phyloP scores from a whole-genome alignment of 371 early-diverging fungal species.

The Apophysomyces elegans region DNA sequence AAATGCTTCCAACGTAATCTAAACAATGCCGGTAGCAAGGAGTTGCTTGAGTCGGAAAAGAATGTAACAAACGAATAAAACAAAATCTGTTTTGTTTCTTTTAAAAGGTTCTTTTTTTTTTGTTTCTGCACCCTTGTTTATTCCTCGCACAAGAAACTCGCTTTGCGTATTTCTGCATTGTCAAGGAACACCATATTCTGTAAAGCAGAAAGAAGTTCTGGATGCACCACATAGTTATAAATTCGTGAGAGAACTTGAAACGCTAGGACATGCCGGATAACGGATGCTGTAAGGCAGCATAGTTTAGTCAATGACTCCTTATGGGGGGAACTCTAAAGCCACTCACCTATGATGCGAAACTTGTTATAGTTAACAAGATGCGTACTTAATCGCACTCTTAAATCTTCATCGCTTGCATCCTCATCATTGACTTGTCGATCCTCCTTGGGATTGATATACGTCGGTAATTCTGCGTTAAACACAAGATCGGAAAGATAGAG shows the following conservation, averaged over 20 bases:
- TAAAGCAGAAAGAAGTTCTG: constrained; percentile 27
- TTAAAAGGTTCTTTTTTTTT: neutral
- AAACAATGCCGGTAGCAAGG: constrained; percentile 53
- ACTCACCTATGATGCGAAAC: constrained; percentile 55
- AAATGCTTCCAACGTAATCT: constrained; percentile 68
- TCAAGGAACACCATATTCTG: constrained; percentile 39
- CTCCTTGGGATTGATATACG: constrained; percentile 45
- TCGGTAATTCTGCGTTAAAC: constrained; percentile 66
- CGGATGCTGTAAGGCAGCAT: constrained; percentile 42
- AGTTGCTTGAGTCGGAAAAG: constrained; percentile 35
- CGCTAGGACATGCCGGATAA: constrained; percentile 65
- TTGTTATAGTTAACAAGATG: constrained; percentile 69
- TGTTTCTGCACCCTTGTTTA: constrained; percentile 2
- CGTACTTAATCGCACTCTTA: constrained; percentile 32
- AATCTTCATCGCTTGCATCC: constrained; percentile 22
- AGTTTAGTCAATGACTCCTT: too few relatives aligned
- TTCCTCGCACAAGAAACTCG: constrained; percentile 48
- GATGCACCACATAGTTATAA: constrained; percentile 47
- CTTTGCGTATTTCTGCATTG: constrained; percentile 43
- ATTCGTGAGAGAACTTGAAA: constrained; percentile 60
- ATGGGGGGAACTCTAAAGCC: neutral
- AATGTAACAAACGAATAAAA: neutral
- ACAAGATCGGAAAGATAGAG: constrained; percentile 71
- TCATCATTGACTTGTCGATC: constrained; percentile 18
- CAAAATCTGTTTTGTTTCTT: neutral